Percentiles rank a stretch among this genome's conserved stretches.
phyloP scores from a whole-genome alignment of 257 asterid genomes.

The Rauvolfia tetraphylla region DNA sequence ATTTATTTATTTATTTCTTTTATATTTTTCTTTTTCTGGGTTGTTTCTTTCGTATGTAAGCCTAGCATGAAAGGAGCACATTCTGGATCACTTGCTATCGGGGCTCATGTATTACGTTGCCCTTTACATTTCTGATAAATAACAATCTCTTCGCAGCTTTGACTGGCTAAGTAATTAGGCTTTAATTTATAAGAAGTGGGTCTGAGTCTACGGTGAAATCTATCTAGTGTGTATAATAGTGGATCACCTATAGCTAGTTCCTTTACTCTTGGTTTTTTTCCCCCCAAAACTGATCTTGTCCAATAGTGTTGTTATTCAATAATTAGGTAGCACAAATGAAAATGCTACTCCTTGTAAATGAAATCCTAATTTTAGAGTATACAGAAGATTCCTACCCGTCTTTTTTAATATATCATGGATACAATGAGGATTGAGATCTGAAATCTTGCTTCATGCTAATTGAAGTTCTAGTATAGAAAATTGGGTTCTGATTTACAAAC shows the following conservation, averaged over 20 bases:
- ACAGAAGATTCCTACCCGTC: not conserved
- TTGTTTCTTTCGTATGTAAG: not conserved
- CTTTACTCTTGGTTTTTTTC: too few species aligned
- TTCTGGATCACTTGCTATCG: not conserved
- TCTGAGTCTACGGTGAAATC: not conserved
- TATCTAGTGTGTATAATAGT: not conserved
- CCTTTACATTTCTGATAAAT: not conserved
- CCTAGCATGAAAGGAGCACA: not conserved
- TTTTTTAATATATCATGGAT: not conserved
- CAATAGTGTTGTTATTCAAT: not conserved
- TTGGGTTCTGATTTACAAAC: not conserved
- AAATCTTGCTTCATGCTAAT: not conserved
- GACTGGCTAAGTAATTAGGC: not conserved
- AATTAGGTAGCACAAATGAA: not conserved
- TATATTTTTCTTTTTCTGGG: not conserved
- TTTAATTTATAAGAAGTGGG: not conserved
- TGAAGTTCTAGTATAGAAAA: not conserved
- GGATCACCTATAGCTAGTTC: not conserved
- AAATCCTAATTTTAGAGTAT: not conserved
- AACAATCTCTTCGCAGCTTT: not conserved
- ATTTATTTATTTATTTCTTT: not conserved
- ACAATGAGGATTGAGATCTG: not conserved
- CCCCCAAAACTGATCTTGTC: not conserved
- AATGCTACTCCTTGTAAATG: not conserved
- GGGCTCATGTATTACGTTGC: not conserved